These are phyloP conservation scores for Gossypium thurberi DNA, from an alignment of 345 rosid genomes.

Conservation along the genomic window DNA sequence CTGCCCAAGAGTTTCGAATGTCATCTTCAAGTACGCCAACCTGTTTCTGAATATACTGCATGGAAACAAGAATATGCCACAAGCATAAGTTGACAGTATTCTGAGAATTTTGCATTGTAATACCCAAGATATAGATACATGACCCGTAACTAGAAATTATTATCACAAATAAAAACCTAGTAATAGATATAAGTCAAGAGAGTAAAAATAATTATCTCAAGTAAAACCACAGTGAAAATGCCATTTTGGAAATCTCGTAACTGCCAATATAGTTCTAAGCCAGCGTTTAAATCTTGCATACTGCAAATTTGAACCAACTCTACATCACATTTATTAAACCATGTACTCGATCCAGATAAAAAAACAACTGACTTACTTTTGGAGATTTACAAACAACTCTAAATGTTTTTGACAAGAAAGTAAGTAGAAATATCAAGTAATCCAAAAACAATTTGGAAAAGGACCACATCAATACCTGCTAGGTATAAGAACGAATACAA, in stretches of 20 bases:
- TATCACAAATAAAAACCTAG: background rate
- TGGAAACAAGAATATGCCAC: constrained; percentile 1
- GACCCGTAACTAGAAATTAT: background rate
- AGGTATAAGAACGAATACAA: background rate
- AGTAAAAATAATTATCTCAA: background rate
- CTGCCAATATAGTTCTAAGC: background rate
- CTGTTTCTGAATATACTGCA: constrained; percentile 84
- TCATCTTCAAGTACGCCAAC: constrained; percentile 58
- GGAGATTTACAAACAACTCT: background rate
- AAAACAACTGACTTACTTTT: background rate
- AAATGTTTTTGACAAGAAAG: constrained; percentile 9
- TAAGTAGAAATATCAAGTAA: background rate
- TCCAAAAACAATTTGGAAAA: background rate
- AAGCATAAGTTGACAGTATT: background rate
- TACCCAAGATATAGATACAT: background rate
- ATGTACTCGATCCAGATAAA: background rate
- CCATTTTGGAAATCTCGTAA: background rate
- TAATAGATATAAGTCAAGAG: background rate
- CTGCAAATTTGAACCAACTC: background rate
- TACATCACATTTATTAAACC: background rate
- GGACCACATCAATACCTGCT: background rate
- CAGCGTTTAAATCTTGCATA: background rate
- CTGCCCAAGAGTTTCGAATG: constrained; percentile 69
- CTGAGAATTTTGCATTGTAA: background rate
- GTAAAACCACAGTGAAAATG: background rate